Evolutionary conservation across 306 rosid species (phyloP), one percentile per base, ranked within the genome.

Genomic region (Fragaria ananassa): DNA sequence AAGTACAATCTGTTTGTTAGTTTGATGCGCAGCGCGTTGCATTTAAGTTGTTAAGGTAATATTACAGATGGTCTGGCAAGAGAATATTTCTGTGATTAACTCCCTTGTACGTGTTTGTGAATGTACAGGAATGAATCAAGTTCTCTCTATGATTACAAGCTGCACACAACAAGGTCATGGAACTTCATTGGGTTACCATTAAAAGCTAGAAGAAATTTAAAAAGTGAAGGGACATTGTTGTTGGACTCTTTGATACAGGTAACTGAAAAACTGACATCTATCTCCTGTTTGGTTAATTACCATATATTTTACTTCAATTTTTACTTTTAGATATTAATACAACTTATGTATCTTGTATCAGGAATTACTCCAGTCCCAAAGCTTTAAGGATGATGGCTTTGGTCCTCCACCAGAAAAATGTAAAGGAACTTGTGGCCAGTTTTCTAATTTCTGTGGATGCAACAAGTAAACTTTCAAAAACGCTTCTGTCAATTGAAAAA

Each of bases 161-260:
- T 92, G 10, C 98, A 92, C 81, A 92, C 98, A 42, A 95, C 98
- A 67, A 85, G 85, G 85, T 92, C 97, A 31, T 95, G 96, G 96
- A 90, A 92, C 81, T 95, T 92, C 78, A 76, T 90, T 27, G 97
- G 96, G 1, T 84, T 92, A 39, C 86, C 95, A 84, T 51, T 81
- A 45, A 88, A 84, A 60, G 90, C 95, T 46, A 88, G 70, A 72
- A 87, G 96, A 87, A 85, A 78, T 63, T 70, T 81, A 66, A 65
- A 71, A 47, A 35, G 27, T 6, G 98, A 95, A 64, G 75, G 88
- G 74, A 89, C 60, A 83, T 86, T 42, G 45, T 92, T 70, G 96
- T 95, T 42, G 98, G 83, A 67, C 72, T 92, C 66, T 63, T 92
- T 68, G 98, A 92, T 78, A 95, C 98, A 77, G 96, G 97, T 93